Conservation (phyloP, 108 stramenopile species). For the Skeletonema tropicum region DNA sequence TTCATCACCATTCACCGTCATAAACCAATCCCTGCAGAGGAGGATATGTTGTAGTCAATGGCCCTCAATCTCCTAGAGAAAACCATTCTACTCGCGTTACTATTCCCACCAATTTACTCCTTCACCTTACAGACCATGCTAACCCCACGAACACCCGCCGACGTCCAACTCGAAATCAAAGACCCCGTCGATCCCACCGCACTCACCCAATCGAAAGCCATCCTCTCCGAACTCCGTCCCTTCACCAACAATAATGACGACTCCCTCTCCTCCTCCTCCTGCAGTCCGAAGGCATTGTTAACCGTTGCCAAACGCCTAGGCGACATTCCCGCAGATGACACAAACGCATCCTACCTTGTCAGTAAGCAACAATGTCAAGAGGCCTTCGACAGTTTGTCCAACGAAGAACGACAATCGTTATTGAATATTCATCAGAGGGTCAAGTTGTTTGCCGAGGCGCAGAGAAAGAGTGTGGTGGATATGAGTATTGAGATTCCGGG, state of each 20-base stretch:
- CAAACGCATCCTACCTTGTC: constrained; percentile 42
- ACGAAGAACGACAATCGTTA: constrained; percentile 69
- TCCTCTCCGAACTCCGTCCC: constrained; percentile 64
- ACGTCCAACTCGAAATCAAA: constrained; percentile 82
- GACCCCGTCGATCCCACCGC: constrained; percentile 89
- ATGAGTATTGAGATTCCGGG: constrained; percentile 94
- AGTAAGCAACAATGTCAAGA: constrained; percentile 59
- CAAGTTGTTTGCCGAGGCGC: constrained; percentile 89
- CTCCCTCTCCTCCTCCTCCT: constrained; percentile 4
- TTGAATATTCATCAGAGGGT: constrained; percentile 84
- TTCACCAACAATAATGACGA: constrained; percentile 14
- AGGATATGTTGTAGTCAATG: neutral
- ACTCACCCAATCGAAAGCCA: constrained; percentile 79
- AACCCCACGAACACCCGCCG: constrained; percentile 62
- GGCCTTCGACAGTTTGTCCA: constrained; percentile 67
- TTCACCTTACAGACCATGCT: constrained; percentile 54
- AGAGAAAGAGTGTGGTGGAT: constrained; percentile 84
- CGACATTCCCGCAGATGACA: constrained; percentile 59
- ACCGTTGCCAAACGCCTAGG: constrained; percentile 70
- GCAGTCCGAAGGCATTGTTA: constrained; percentile 47
- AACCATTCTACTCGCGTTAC: neutral
- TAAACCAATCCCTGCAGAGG: too few relatives aligned
- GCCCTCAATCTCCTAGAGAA: neutral
- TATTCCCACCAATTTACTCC: neutral
- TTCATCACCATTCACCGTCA: too few relatives aligned